Evolutionary conservation across 2,329 filamentous ascomycete species (phyloP).

Genomic region (Thermothelomyces thermophilus): DNA sequence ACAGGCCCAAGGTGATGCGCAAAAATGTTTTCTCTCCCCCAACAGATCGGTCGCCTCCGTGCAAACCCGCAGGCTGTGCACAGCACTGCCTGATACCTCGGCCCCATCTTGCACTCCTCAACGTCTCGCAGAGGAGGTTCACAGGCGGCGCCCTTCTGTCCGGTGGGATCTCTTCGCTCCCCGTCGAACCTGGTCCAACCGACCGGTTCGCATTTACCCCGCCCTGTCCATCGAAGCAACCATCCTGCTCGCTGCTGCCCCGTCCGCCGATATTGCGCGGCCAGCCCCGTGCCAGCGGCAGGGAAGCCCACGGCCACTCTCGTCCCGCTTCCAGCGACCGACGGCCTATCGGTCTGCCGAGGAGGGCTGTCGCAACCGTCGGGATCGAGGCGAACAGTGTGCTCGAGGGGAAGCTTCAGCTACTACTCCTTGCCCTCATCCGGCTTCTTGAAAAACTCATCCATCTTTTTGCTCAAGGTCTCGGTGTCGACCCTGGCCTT

Average conservation of each 20-base stretch:
- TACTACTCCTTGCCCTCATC: constrained; percentile 11
- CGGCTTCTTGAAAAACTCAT: constrained; percentile 52
- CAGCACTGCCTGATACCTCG: neutral
- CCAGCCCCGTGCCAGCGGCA: neutral
- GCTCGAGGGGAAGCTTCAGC: neutral
- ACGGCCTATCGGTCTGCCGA: neutral
- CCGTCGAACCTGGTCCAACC: neutral
- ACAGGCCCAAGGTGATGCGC: neutral
- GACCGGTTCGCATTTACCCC: constrained; percentile 1
- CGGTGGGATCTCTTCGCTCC: constrained; percentile 1
- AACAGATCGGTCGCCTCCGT: neutral
- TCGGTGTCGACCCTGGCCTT: constrained; percentile 70
- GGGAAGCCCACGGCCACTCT: neutral
- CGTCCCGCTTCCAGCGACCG: neutral
- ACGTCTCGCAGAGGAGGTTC: neutral
- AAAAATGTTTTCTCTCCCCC: neutral
- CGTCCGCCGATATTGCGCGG: neutral
- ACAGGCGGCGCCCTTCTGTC: neutral
- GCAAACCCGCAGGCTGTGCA: neutral
- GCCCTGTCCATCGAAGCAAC: neutral
- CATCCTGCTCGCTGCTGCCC: neutral
- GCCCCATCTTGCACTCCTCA: neutral
- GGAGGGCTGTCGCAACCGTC: neutral
- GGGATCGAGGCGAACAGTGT: neutral
- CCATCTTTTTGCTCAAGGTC: constrained; percentile 64